Percentiles rank a stretch among this genome's conserved stretches.
Evolutionary conservation across 106 monocot species (phyloP).

Genomic region (Allium cepa): DNA sequence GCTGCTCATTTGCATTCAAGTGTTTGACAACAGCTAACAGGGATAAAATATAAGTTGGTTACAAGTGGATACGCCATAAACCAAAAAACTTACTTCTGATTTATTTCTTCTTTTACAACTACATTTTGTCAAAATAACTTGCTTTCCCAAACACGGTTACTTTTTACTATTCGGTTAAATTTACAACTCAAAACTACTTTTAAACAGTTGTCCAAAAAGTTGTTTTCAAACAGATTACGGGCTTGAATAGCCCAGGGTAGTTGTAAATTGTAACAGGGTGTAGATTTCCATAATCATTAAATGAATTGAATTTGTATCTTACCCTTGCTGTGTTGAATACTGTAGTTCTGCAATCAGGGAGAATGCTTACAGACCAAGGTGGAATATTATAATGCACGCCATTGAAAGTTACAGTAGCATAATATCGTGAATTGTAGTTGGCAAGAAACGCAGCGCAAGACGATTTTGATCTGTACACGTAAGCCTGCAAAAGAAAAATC

Average conservation of each 20-base stretch:
- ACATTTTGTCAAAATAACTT: too few relatives aligned
- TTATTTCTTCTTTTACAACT: too few relatives aligned
- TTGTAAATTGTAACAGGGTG: too few relatives aligned
- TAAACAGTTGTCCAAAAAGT: too few relatives aligned
- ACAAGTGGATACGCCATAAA: too few relatives aligned
- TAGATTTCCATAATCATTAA: neutral
- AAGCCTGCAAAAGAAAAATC: conserved; percentile 28
- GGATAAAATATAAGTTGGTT: too few relatives aligned
- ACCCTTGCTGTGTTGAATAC: conserved; percentile 94
- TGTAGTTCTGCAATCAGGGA: conserved; percentile 85
- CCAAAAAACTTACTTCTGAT: too few relatives aligned
- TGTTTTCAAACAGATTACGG: too few relatives aligned
- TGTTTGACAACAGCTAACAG: too few relatives aligned
- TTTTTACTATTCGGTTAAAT: neutral
- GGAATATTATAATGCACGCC: conserved; percentile 84
- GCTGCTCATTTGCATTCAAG: too few relatives aligned
- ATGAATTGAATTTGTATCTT: neutral
- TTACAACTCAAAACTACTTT: neutral
- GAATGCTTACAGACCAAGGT: conserved; percentile 96
- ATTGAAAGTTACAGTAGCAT: conserved; percentile 72
- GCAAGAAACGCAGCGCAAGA: conserved; percentile 87
- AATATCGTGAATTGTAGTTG: conserved; percentile 55
- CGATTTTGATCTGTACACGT: conserved; percentile 68
- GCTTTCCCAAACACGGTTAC: neutral
- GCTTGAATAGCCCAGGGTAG: too few relatives aligned